Evolutionary conservation across 176 grass and related monocot genomes (phyloP), one percentile per base, ranked within the genome.

Genomic region (Oryza meyeriana): DNA sequence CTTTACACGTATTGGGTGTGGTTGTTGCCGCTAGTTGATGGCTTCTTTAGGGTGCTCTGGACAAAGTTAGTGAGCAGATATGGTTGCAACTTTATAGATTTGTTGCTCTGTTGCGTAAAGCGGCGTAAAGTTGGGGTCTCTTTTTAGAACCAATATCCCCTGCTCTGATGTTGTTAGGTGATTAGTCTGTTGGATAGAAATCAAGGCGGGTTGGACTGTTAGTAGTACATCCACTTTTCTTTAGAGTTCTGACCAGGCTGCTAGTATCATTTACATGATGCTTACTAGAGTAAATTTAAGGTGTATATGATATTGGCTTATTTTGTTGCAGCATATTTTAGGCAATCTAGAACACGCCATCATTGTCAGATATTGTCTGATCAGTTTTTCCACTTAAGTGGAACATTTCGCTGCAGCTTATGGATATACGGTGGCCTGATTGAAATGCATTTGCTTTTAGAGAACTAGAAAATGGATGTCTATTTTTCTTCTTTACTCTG

Each of bases 71-170:
- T 74, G 71, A 52, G 41, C 77, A 29, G 82, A 89, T 89, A 85
- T 77, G 77, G 87, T 27, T 77, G 55, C 77, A 81, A 77, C 82
- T 89, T 89, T 89, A 76, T 63, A 64, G 78, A 81, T 89, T 89
- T 89, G 82, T 65, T 77, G 48, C 74, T 59, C 20, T 70, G 74
- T 81, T 85, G 87, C 87, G 65, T 81, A 89, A 89, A 85, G 76
- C 1, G 29, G 71, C 64, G 32, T 40, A 89, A 85, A 85, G 84
- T 83, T 61, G 66, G 36, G 74, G 36, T 25, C 38, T 87, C 80
- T 75, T 79, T 86, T 39, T 79, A 52, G 14, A 48, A 52, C 78
- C 78, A 31, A 75, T 85, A 74, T n/a, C 61, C 61, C 61, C 10
- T 62, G 17, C 3, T 13, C 5, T 13, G 66, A 22, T 83, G 61